Percentiles rank a stretch among this genome's conserved stretches.
Conservation (phyloP, 164 flowering plant species). For the grape (Vitis vinifera) region DNA sequence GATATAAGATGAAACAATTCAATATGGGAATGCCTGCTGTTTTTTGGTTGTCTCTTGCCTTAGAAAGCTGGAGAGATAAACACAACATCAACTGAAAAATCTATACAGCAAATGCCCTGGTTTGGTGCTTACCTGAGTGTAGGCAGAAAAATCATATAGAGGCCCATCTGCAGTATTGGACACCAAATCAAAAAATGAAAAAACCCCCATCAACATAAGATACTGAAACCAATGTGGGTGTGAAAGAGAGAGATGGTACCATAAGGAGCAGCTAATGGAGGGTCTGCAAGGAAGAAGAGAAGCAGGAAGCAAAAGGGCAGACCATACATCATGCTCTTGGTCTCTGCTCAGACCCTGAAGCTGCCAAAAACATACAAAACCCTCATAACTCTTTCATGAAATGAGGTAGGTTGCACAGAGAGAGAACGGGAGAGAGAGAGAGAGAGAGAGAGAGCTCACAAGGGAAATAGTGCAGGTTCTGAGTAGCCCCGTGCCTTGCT, state of each 20-base stretch:
- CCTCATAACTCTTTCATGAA: not conserved
- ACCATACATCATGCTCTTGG: not conserved
- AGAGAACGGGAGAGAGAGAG: not conserved
- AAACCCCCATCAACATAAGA: not conserved
- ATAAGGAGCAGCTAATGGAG: not conserved
- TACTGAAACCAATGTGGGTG: not conserved
- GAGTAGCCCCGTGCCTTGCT: too few relatives aligned
- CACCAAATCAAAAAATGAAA: not conserved
- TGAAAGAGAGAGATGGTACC: constrained; percentile 16
- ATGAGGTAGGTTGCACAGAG: not conserved
- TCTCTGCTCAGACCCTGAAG: not conserved
- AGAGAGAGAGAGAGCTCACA: not conserved
- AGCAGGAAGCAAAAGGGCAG: not conserved
- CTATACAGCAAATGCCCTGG: too few relatives aligned
- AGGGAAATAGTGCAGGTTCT: not conserved
- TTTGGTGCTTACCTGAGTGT: constrained; percentile 52
- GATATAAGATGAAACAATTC: not conserved
- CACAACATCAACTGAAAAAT: too few relatives aligned
- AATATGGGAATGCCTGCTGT: not conserved
- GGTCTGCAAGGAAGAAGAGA: constrained; percentile 2
- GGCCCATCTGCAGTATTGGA: constrained; percentile 62
- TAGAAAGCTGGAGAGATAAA: not conserved
- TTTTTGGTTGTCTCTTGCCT: not conserved
- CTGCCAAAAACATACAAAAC: not conserved
- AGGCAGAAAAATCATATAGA: constrained; percentile 71